Conservation (phyloP, 1,284 basidiomycete genomes). For the Anthracocystis walkeri region DNA sequence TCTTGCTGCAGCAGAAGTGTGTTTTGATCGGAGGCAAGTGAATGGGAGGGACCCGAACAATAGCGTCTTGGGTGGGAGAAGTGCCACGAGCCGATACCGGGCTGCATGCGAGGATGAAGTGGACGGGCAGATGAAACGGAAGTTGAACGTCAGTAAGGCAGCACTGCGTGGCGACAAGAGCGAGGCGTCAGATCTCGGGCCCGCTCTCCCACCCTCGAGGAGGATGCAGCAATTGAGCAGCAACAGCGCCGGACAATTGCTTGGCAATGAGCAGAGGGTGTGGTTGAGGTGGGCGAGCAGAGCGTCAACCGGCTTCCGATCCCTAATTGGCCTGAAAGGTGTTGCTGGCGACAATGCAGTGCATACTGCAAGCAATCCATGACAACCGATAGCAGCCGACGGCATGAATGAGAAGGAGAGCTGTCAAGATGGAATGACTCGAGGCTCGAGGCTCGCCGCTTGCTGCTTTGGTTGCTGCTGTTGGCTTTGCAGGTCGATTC, state of each 20-base stretch:
- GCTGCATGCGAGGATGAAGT: slow-evolving; percentile 28
- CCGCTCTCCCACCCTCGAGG: slow-evolving; percentile 10
- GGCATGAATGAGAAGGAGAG: too few relatives aligned
- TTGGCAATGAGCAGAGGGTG: background rate
- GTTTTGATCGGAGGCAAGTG: background rate
- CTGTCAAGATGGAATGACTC: too few relatives aligned
- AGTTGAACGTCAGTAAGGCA: slow-evolving; percentile 23
- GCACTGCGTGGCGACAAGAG: slow-evolving; percentile 16
- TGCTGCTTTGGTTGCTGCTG: too few relatives aligned
- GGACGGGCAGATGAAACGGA: slow-evolving; percentile 12
- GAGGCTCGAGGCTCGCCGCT: too few relatives aligned
- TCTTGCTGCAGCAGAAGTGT: slow-evolving; percentile 5
- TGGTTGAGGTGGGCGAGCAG: background rate
- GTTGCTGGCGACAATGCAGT: background rate
- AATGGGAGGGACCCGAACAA: slow-evolving; percentile 20
- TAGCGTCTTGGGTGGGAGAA: slow-evolving; percentile 21
- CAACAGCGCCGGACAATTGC: background rate
- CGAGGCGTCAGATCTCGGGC: background rate
- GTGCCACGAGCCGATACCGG: slow-evolving; percentile 8
- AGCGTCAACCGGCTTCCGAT: background rate
- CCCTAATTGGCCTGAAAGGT: background rate
- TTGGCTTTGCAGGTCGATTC: too few relatives aligned
- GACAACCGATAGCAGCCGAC: background rate
- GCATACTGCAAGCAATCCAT: background rate
- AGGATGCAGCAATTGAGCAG: background rate